Base-by-base conservation (phyloP, 2,329 filamentous ascomycete species). In the Sporothrix humicola region DNA sequence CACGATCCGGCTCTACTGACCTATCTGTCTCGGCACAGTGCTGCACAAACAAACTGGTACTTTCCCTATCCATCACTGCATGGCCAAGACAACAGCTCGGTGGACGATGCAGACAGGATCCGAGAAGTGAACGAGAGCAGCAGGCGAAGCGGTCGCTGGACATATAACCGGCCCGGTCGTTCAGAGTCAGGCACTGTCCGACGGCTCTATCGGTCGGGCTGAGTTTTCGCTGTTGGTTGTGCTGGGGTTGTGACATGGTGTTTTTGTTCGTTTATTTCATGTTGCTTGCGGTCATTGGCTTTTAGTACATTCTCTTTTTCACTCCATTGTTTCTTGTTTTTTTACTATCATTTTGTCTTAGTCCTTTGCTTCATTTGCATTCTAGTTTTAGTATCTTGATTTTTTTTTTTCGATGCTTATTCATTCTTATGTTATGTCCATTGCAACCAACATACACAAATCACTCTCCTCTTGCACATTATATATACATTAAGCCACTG, bases 1-100 rank as follows among this genome's bases (percentile, higher is more conserved):
- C 66, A 31, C 26, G 66, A 69, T 37, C 48, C 66, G 42, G 46
- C 66, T 4, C 17, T 69, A 17, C 10, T 69, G 23, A 15, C 66
- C 48, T 20, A 20, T 5, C 17, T 37, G 26, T 52, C 66, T 42
- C 66, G 66, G 2, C 66, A 26, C 48, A 56, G 10, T 12, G 66
- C 66, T 17, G 65, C 65, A 0, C 65, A 31, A 12, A 23, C 46
- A 48, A 54, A 69, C 66, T 69, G 13, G 66, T 54, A 54, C 44
- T 52, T 69, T 15, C 17, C 66, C 15, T 31, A 42, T 1, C 20
- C 66, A 12, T 23, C 48, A 17, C 5, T 54, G 9, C 46, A 26
- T 17, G 26, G 66, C 17, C 48, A 20, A 69, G 66, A n/a, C 48
- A 56, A 31, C 26, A 23, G 17, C 48, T 20, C 48, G 3, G 48